Conservation (phyloP, 805 yeast genomes). For the Candida andamanensis region DNA sequence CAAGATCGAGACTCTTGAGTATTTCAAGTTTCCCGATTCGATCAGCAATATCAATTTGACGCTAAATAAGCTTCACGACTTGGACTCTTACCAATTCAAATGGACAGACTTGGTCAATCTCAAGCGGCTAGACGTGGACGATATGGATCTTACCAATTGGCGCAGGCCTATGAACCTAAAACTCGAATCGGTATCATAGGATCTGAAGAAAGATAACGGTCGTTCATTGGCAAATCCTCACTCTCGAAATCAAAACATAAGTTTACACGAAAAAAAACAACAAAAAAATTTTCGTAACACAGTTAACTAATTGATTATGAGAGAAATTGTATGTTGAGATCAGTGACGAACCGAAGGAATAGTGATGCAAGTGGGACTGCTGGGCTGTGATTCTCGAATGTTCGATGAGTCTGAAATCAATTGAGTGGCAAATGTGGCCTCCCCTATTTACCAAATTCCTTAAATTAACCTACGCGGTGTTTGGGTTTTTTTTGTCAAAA, state of each 20-base stretch:
- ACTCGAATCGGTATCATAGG: too few species aligned
- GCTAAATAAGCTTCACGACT: slow-evolving; percentile 17
- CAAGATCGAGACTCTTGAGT: slow-evolving; percentile 11
- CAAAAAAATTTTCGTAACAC: slow-evolving; percentile 3
- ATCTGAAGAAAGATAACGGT: too few species aligned
- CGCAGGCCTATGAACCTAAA: too few species aligned
- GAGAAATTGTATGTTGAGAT: slow-evolving; percentile 17
- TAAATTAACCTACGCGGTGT: slow-evolving; percentile 1
- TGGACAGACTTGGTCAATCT: slow-evolving; percentile 24
- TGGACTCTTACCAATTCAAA: slow-evolving; percentile 11
- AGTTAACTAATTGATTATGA: slow-evolving; percentile 8
- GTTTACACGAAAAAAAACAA: slow-evolving; percentile 13
- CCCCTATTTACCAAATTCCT: not conserved
- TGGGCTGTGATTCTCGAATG: not conserved
- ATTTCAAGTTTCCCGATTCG: slow-evolving; percentile 24
- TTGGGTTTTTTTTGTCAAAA: too few species aligned
- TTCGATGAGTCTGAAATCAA: not conserved
- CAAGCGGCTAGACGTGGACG: slow-evolving; percentile 14
- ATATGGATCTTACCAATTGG: too few species aligned
- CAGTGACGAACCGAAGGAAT: too few species aligned
- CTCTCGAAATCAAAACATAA: slow-evolving; percentile 16
- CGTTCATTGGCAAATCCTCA: too few species aligned
- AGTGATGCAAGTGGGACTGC: too few species aligned
- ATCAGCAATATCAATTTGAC: slow-evolving; percentile 20
- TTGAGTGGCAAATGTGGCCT: not conserved